Percentiles rank a stretch among this genome's conserved stretches.
phyloP scores from a whole-genome alignment of 768 basidiomycete genomes.

The Pulveroboletus sp. region DNA sequence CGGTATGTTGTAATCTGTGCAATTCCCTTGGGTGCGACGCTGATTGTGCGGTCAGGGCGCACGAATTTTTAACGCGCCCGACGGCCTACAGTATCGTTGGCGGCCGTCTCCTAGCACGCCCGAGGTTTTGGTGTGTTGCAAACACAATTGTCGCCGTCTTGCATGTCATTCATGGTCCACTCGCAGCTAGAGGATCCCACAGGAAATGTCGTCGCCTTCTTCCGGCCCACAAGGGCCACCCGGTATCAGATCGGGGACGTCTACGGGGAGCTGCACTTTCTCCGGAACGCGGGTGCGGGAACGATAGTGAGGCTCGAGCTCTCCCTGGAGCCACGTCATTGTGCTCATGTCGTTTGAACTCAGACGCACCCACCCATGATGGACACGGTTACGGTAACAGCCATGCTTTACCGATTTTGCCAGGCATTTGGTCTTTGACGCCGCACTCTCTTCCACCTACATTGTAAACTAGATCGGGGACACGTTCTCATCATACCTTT shows the following conservation, averaged over 20 bases:
- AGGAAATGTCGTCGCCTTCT: constrained; percentile 70
- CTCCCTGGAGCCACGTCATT: constrained; percentile 16
- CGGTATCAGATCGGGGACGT: constrained; percentile 86
- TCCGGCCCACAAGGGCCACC: constrained; percentile 70
- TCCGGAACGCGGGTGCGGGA: constrained; percentile 72
- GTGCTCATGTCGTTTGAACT: constrained; percentile 21
- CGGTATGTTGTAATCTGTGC: constrained; percentile 40
- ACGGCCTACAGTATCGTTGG: constrained; percentile 79
- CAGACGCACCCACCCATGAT: constrained; percentile 87
- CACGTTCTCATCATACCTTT: constrained; percentile 29
- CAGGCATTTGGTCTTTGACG: constrained; percentile 43
- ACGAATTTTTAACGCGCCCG: constrained; percentile 76
- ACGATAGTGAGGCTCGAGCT: constrained; percentile 55
- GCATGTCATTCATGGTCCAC: constrained; percentile 6
- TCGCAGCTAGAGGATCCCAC: constrained; percentile 67
- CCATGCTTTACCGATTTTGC: constrained; percentile 82
- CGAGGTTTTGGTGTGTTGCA: constrained; percentile 54
- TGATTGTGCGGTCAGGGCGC: constrained; percentile 41
- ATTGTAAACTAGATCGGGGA: constrained; percentile 30
- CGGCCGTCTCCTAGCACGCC: constrained; percentile 54
- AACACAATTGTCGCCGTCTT: constrained; percentile 3
- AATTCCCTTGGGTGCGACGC: constrained; percentile 7
- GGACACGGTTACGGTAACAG: constrained; percentile 81
- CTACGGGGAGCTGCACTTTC: constrained; percentile 79
- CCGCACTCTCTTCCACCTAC: constrained; percentile 21